Conservation (phyloP, 2,329 filamentous ascomycete genomes). For the Penicillium verrucosum region DNA sequence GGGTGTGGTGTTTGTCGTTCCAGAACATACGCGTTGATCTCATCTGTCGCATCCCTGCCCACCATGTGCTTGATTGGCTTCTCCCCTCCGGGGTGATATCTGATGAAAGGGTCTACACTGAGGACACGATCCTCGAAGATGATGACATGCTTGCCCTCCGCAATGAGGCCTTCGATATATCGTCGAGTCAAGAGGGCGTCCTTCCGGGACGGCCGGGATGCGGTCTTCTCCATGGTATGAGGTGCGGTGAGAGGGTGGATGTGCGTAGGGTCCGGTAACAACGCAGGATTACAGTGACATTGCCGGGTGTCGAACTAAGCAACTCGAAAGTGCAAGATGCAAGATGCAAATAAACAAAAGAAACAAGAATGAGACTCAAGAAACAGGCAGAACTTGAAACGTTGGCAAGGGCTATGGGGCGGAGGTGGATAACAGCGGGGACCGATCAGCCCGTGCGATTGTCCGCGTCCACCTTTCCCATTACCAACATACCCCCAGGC, state of each 20-base stretch:
- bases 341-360: not conserved
- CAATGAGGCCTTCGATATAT: constrained; percentile 78
- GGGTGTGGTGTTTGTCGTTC: not conserved
- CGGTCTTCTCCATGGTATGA: constrained; percentile 20
- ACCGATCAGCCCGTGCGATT: constrained; percentile 15
- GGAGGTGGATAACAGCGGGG: constrained; percentile 23
- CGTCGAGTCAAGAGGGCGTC: constrained; percentile 55
- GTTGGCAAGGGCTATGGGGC: constrained; percentile 10
- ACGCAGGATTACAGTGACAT: constrained; percentile 2
- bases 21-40: constrained; percentile 74
- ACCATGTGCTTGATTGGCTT: constrained; percentile 92
- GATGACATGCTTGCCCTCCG: constrained; percentile 73
- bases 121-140: constrained; percentile 78
- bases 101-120: constrained; percentile 83
- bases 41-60: constrained; percentile 88
- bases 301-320: not conserved
- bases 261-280: not conserved
- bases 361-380: not conserved
- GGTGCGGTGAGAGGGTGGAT: constrained; percentile 4
- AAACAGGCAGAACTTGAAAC: constrained; percentile 8
- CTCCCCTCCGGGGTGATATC: constrained; percentile 87
- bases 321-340: not conserved
- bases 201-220: constrained; percentile 37
- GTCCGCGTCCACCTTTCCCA: not conserved
- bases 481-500: not conserved